phyloP scores from a whole-genome alignment of 2,329 filamentous ascomycete genomes.

The Aspergillus jensenii region DNA sequence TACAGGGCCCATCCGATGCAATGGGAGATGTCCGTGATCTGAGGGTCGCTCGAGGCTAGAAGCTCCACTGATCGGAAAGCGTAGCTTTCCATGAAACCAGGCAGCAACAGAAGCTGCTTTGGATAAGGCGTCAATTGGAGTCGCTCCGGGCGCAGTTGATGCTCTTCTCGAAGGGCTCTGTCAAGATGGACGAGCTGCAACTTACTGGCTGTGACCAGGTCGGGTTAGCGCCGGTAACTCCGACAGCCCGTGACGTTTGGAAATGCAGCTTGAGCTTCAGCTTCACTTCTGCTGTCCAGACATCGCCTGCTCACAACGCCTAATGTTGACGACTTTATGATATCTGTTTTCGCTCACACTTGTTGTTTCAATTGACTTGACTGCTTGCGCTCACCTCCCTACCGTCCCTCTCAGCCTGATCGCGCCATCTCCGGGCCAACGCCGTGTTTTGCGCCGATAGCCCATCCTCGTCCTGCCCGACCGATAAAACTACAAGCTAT shows the following conservation, averaged over 20 bases:
- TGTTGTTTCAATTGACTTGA: not conserved
- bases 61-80: not conserved
- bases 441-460: not conserved
- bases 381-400: not conserved
- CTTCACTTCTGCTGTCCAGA: not conserved
- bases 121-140: not conserved
- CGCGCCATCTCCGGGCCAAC: not conserved
- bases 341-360: not conserved
- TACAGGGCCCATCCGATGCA: too few relatives aligned
- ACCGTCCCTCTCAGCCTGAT: not conserved
- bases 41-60: not conserved
- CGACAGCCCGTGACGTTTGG: slow-evolving; percentile 7
- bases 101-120: not conserved
- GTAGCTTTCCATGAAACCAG: not conserved
- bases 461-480: not conserved
- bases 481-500: not conserved
- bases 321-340: not conserved
- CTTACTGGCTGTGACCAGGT: not conserved
- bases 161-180: too few relatives aligned
- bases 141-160: not conserved
- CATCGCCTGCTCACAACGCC: not conserved
- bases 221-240: slow-evolving; percentile 4
- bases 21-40: too few relatives aligned
- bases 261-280: not conserved
- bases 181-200: too few relatives aligned